These are phyloP conservation scores for Paramecium tetraurelia DNA, from an alignment of 73 alveolate species.

Conservation along the genomic window DNA sequence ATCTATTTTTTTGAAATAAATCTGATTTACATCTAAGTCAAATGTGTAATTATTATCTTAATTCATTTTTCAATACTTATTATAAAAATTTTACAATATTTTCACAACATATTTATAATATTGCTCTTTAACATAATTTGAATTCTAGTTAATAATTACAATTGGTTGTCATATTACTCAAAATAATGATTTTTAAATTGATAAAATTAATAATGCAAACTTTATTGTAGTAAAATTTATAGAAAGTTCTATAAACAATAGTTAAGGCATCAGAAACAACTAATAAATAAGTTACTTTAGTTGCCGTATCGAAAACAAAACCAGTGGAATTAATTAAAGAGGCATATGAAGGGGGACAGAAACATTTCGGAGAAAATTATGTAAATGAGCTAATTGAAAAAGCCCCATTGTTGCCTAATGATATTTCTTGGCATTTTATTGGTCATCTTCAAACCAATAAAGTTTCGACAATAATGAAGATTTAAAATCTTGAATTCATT, in stretches of 20 bases:
- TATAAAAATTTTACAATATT: no score
- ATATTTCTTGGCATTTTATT: constrained; percentile 94
- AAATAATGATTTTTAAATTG: neutral
- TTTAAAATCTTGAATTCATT: constrained; percentile 59
- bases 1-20: no score
- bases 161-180: neutral
- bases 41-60: no score
- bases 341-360: constrained; percentile 88
- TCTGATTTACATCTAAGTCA: no score
- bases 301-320: constrained; percentile 86
- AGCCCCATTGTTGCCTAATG: constrained; percentile 74
- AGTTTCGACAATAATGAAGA: constrained; percentile 74
- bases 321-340: constrained; percentile 75
- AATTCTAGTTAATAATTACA: neutral
- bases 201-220: neutral
- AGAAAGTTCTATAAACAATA: neutral
- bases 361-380: constrained; percentile 95
- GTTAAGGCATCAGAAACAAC: neutral
- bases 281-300: constrained; percentile 24
- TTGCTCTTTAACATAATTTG: neutral
- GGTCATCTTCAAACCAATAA: constrained; percentile 95
- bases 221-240: neutral
- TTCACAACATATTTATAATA: no score
- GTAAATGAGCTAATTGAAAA: constrained; percentile 87
- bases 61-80: no score